A percentile compares a stretch with the other conserved stretches of the same genome.
These are phyloP conservation scores for Pelargonium australe DNA, from an alignment of 441 rosid species.

Conservation along the genomic window DNA sequence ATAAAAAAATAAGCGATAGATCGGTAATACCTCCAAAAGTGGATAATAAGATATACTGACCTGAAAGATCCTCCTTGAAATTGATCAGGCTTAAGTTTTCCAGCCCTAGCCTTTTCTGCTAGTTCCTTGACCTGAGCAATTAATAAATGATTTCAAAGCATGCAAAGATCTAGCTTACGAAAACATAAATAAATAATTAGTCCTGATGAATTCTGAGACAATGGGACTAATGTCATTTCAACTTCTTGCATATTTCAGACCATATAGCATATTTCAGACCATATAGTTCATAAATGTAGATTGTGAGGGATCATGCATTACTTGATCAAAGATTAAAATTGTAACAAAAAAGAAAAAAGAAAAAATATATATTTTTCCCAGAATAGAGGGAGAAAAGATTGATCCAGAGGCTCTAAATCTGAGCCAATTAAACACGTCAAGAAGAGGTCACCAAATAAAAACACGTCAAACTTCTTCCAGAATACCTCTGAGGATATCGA, in stretches of 20 bases:
- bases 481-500: conserved; percentile 79
- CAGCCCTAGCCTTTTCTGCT: conserved; percentile 87
- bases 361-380: too few species aligned
- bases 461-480: conserved; percentile 7
- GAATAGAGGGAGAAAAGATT: not conserved
- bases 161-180: not conserved
- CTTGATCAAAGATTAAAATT: too few species aligned
- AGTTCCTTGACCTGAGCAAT: conserved; percentile 70
- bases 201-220: too few species aligned
- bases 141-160: not conserved
- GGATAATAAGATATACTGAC: conserved; percentile 25
- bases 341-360: not conserved
- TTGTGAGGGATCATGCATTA: too few species aligned
- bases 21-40: not conserved
- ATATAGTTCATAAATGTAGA: too few species aligned
- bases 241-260: too few species aligned
- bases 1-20: not conserved
- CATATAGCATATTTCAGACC: too few species aligned
- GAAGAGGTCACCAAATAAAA: conserved; percentile 2
- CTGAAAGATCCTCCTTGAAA: conserved; percentile 98
- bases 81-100: conserved; percentile 83
- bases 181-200: too few species aligned
- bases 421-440: not conserved
- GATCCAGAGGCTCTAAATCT: not conserved
- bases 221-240: too few species aligned